A percentile compares a stretch with the other conserved stretches of the same genome.
Conservation (phyloP, 2,329 filamentous ascomycete genomes). For the Sporothrix humicola region DNA sequence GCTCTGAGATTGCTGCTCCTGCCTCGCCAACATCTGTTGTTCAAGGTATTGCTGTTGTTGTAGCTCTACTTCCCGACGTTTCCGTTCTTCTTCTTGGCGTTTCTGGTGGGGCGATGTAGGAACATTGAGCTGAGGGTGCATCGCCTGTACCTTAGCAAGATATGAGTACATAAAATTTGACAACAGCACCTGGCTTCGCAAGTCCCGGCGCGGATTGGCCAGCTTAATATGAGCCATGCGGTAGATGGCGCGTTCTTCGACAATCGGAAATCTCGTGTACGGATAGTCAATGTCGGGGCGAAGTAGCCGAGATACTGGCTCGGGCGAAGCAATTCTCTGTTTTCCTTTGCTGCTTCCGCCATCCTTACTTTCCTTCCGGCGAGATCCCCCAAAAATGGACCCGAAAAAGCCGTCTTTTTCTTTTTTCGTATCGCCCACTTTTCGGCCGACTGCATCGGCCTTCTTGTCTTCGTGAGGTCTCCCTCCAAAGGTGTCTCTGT, state of each 20-base stretch:
- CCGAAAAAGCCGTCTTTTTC: conserved; percentile 95
- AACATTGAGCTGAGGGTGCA: conserved; percentile 94
- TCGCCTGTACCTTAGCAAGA: conserved; percentile 96
- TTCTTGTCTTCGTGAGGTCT: conserved; percentile 82
- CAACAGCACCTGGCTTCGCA: conserved; percentile 92
- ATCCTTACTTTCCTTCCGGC: conserved; percentile 84
- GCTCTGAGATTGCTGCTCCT: conserved; percentile 38
- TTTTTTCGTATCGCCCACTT: conserved; percentile 77
- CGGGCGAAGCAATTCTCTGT: conserved; percentile 78
- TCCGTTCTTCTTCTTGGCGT: conserved; percentile 52
- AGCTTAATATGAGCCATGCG: conserved; percentile 99
- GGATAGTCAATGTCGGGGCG: conserved; percentile 92
- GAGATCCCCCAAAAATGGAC: conserved; percentile 86
- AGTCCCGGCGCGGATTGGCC: conserved; percentile 89
- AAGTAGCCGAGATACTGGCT: conserved; percentile 72
- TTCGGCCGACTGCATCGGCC: conserved; percentile 73
- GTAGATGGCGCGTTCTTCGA: conserved; percentile 96
- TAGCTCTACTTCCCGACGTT: conserved; percentile 54
- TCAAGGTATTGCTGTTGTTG: conserved; percentile 45
- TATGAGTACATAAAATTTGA: conserved; percentile 99
- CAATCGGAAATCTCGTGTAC: conserved; percentile 92
- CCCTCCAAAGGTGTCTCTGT: conserved; percentile 73
- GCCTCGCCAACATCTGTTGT: conserved; percentile 37
- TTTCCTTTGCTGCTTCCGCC: conserved; percentile 74
- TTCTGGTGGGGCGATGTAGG: conserved; percentile 72